Percentiles rank a stretch among this genome's conserved stretches.
Conservation (phyloP, 2,329 filamentous ascomycete species). For the Trichoderma atrobrunneum region DNA sequence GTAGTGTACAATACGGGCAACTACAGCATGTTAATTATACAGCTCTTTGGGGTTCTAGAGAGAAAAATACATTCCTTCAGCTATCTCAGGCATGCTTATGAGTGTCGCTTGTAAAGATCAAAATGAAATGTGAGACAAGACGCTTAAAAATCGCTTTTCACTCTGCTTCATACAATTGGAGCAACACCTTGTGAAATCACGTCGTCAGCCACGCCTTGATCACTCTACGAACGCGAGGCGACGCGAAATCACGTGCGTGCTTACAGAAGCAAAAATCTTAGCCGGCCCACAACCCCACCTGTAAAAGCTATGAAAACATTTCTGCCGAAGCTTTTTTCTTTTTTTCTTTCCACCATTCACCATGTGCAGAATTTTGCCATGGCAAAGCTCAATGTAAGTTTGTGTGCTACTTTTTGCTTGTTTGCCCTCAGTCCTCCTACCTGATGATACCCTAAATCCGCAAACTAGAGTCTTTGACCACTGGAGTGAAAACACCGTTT, state of each 20-base stretch:
- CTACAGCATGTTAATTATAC: slow-evolving; percentile 37
- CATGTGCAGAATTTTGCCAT: slow-evolving; percentile 6
- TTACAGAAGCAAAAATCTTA: slow-evolving; percentile 24
- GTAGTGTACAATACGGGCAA: slow-evolving; percentile 83
- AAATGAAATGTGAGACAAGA: not conserved
- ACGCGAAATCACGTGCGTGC: slow-evolving; percentile 34
- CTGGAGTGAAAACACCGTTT: slow-evolving; percentile 76
- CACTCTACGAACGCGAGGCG: not conserved
- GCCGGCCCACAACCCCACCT: slow-evolving; percentile 25
- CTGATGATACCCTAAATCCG: slow-evolving; percentile 84
- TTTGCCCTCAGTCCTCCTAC: slow-evolving; percentile 30
- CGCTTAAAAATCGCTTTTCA: not conserved
- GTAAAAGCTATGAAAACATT: slow-evolving; percentile 21
- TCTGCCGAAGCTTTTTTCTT: slow-evolving; percentile 12
- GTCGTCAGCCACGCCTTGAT: not conserved
- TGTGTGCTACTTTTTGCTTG: not conserved
- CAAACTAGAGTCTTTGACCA: slow-evolving; percentile 99
- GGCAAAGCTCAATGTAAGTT: slow-evolving; percentile 21
- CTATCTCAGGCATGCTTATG: slow-evolving; percentile 59
- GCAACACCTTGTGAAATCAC: not conserved
- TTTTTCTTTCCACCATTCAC: not conserved
- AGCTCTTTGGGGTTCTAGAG: not conserved
- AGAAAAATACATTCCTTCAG: slow-evolving; percentile 46
- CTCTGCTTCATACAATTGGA: not conserved
- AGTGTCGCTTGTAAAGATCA: not conserved